Evolutionary conservation across 208 protist species (phyloP).

Genomic region (Phytomonas sp.): DNA sequence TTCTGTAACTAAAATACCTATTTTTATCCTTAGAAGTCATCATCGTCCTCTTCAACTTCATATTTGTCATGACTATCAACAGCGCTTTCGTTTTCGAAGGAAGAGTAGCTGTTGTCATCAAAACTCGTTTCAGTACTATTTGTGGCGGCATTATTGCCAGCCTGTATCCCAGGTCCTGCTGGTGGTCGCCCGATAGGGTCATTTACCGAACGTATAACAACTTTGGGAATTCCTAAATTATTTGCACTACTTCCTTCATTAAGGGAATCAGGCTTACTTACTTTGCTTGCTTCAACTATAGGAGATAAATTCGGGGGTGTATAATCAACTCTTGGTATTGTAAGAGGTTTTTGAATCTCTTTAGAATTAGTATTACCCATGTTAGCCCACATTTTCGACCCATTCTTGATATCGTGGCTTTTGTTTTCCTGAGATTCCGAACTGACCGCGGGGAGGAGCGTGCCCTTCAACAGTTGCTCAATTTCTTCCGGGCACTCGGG

Average conservation of each 20-base stretch:
- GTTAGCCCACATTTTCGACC: constrained; percentile 42
- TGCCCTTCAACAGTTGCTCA: constrained; percentile 55
- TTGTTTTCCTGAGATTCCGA: constrained; percentile 79
- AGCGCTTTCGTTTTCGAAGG: constrained; percentile 1
- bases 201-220: background rate
- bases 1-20: background rate
- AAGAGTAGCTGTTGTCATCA: constrained; percentile 6
- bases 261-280: background rate
- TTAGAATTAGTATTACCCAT: background rate
- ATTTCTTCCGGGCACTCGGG: constrained; percentile 74
- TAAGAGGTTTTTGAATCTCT: background rate
- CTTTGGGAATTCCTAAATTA: background rate
- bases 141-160: background rate
- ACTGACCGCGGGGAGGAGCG: constrained; percentile 65
- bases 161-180: constrained; percentile 1
- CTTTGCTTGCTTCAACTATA: background rate
- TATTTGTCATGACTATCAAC: background rate
- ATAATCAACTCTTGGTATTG: background rate
- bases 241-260: background rate
- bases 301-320: background rate
- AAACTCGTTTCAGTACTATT: background rate
- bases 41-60: constrained; percentile 13
- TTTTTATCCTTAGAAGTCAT: constrained; percentile 12
- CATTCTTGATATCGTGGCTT: constrained; percentile 85
- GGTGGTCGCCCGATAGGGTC: constrained; percentile 6